Percentiles rank a stretch among this genome's conserved stretches.
These are phyloP conservation scores for Albatrellus sp. DNA, from an alignment of 1,284 basidiomycete genomes.

Conservation along the genomic window DNA sequence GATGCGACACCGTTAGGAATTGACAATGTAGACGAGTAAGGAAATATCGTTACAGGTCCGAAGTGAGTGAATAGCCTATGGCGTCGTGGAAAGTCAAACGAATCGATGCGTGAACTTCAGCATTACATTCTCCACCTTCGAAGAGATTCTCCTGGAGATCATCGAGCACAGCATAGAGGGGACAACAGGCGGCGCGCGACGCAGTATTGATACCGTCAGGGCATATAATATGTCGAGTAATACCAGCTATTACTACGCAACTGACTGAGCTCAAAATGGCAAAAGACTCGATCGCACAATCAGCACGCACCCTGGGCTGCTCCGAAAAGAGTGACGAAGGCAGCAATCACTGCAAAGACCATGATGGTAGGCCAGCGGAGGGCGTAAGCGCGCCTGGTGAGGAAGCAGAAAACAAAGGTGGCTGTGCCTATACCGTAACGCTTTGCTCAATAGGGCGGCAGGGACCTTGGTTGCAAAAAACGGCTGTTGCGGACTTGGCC, in stretches of 20 bases:
- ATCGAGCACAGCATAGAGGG: slow-evolving; percentile 25
- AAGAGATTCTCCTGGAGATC: slow-evolving; percentile 28
- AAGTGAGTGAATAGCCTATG: slow-evolving; percentile 23
- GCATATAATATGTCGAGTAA: slow-evolving; percentile 11
- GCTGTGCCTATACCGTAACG: no score
- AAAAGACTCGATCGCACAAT: slow-evolving; percentile 3
- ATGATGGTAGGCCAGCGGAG: no score
- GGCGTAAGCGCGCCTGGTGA: no score
- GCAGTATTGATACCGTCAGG: slow-evolving; percentile 21
- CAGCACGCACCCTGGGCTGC: no score
- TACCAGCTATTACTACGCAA: background rate
- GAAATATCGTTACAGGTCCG: background rate
- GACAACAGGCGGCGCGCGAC: slow-evolving; percentile 23
- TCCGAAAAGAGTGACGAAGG: no score
- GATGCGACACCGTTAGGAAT: background rate
- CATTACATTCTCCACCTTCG: slow-evolving; percentile 25
- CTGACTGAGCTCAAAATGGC: slow-evolving; percentile 9
- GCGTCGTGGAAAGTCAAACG: slow-evolving; percentile 34
- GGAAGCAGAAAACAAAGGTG: no score
- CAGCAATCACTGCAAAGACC: no score
- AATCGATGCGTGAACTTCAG: slow-evolving; percentile 30
- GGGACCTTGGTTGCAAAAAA: no score
- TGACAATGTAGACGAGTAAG: background rate
- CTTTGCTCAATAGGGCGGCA: no score
- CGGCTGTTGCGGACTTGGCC: no score